Conservation (phyloP, 192 early-diverging fungal genomes). For the Dimargaris cristalligena region DNA sequence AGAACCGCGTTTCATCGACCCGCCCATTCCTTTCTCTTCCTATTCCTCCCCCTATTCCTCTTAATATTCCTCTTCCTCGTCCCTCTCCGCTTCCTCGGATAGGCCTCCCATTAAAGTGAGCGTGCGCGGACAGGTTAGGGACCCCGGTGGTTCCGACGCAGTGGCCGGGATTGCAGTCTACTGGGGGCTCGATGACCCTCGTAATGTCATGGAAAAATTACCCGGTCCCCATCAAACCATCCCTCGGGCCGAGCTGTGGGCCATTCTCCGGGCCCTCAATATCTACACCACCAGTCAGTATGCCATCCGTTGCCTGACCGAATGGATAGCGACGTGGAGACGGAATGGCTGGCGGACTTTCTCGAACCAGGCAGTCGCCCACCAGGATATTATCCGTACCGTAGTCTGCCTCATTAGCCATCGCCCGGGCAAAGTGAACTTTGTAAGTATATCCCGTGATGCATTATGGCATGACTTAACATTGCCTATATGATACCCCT, state of each 20-base stretch:
- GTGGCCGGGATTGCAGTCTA: conserved; percentile 5
- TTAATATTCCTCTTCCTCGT: too few relatives aligned
- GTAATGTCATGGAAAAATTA: conserved; percentile 1
- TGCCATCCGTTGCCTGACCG: not conserved
- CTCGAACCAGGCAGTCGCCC: not conserved
- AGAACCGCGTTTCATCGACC: too few relatives aligned
- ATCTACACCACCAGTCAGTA: not conserved
- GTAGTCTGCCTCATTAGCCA: not conserved
- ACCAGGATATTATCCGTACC: not conserved
- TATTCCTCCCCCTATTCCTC: too few relatives aligned
- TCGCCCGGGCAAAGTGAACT: not conserved
- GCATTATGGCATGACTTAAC: too few relatives aligned
- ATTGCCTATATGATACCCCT: too few relatives aligned
- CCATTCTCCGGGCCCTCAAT: not conserved
- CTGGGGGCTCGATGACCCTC: not conserved
- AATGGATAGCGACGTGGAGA: not conserved
- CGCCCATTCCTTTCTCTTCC: too few relatives aligned
- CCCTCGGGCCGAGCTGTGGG: conserved; percentile 3
- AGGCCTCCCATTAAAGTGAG: too few relatives aligned
- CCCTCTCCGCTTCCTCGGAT: too few relatives aligned
- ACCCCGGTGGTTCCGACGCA: not conserved
- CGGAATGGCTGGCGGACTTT: not conserved
- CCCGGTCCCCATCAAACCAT: conserved; percentile 4
- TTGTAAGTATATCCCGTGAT: too few relatives aligned
- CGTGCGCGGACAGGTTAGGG: not conserved